phyloP scores from a whole-genome alignment of 2,329 filamentous ascomycete species.

The Calonectria henricotiae region DNA sequence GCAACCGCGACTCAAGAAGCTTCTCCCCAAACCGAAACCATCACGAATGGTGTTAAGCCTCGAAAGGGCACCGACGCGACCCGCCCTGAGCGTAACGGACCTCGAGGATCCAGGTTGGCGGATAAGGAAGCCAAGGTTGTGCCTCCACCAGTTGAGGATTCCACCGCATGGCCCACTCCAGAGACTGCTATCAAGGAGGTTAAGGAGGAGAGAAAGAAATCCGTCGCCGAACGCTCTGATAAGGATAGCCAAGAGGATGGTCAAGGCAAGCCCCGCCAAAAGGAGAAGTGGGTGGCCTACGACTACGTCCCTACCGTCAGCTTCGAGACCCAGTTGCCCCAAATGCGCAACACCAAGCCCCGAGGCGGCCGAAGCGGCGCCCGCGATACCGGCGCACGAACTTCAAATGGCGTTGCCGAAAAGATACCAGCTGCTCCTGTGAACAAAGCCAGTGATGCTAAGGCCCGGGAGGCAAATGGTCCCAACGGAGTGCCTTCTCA shows the following conservation, averaged over 20 bases:
- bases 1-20: constrained; percentile 50
- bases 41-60: constrained; percentile 60
- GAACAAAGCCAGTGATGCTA: constrained; percentile 56
- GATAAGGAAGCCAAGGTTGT: constrained; percentile 63
- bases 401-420: constrained; percentile 56
- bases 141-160: constrained; percentile 81
- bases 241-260: constrained; percentile 74
- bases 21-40: constrained; percentile 47
- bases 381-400: constrained; percentile 57
- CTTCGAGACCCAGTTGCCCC: constrained; percentile 87
- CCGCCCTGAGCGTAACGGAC: constrained; percentile 62
- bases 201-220: constrained; percentile 80
- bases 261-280: constrained; percentile 71
- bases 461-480: constrained; percentile 58
- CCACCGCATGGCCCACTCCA: constrained; percentile 90
- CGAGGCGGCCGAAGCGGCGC: constrained; percentile 66
- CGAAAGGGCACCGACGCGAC: constrained; percentile 62
- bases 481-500: constrained; percentile 58
- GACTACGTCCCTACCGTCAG: constrained; percentile 87
- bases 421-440: constrained; percentile 56
- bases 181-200: constrained; percentile 81
- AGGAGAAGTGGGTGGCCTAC: constrained; percentile 89
- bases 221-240: constrained; percentile 75
- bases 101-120: constrained; percentile 64
- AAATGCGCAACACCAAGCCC: constrained; percentile 66